Evolutionary conservation across 306 rosid genomes (phyloP).

Genomic region (Oxytropis ochrocephala): DNA sequence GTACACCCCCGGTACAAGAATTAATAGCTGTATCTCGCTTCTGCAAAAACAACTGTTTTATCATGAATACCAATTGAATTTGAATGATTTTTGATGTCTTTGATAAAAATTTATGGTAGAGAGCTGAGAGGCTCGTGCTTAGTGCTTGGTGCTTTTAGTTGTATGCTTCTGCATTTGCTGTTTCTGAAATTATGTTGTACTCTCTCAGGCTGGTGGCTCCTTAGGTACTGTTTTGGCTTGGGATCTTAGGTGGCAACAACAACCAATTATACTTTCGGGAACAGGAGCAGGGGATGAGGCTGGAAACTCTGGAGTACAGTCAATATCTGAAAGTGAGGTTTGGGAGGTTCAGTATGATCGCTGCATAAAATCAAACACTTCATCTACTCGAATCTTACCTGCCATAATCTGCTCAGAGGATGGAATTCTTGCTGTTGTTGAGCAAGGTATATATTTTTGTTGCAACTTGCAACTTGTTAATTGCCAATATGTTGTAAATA

Average conservation of each 20-base stretch:
- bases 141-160: not conserved
- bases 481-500: not conserved
- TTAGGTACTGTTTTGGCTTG: constrained; percentile 88
- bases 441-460: constrained; percentile 55
- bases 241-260: constrained; percentile 91
- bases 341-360: constrained; percentile 96
- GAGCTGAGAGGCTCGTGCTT: not conserved
- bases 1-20: too few relatives aligned
- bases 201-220: constrained; percentile 78
- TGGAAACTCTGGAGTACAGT: constrained; percentile 27
- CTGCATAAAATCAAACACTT: constrained; percentile 49
- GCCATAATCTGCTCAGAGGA: constrained; percentile 91
- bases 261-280: constrained; percentile 78
- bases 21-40: not conserved
- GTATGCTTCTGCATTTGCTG: constrained; percentile 4
- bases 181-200: constrained; percentile 4
- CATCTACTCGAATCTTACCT: constrained; percentile 71
- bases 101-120: not conserved
- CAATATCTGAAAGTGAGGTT: constrained; percentile 83
- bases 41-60: not conserved
- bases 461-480: constrained; percentile 7
- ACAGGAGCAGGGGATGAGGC: constrained; percentile 47
- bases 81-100: not conserved
- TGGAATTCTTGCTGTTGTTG: constrained; percentile 70
- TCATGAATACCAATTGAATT: not conserved